These are phyloP conservation scores for Sporothrix brunneoviolacea DNA, from an alignment of 2,329 filamentous ascomycete genomes.

Conservation along the genomic window DNA sequence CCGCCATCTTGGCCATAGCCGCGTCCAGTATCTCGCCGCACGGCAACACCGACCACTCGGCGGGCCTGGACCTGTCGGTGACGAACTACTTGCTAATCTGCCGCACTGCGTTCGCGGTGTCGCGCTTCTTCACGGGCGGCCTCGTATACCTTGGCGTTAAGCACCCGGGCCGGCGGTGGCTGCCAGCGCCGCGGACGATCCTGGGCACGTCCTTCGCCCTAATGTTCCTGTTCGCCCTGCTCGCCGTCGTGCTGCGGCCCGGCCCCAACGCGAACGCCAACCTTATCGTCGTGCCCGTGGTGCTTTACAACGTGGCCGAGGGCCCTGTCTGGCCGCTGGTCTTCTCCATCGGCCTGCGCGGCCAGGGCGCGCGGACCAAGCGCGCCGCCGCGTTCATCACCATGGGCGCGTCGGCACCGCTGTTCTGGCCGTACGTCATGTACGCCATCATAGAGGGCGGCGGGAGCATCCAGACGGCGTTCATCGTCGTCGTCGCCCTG, in stretches of 20 bases:
- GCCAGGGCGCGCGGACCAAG: constrained; percentile 75
- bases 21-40: neutral
- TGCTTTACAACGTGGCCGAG: constrained; percentile 72
- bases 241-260: constrained; percentile 42
- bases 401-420: constrained; percentile 66
- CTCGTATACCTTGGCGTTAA: constrained; percentile 53
- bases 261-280: too few relatives aligned
- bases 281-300: constrained; percentile 51
- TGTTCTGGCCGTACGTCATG: constrained; percentile 67
- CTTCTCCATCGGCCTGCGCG: constrained; percentile 71
- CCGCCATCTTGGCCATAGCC: neutral
- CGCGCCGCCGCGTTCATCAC: constrained; percentile 71
- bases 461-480: constrained; percentile 57
- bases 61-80: constrained; percentile 45
- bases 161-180: constrained; percentile 33
- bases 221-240: constrained; percentile 50
- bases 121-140: constrained; percentile 61
- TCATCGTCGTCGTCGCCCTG: constrained; percentile 54
- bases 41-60: constrained; percentile 27
- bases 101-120: constrained; percentile 65
- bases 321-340: constrained; percentile 78
- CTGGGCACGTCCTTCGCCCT: constrained; percentile 55
- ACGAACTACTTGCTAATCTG: constrained; percentile 65
- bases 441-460: constrained; percentile 62
- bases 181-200: constrained; percentile 63